Base-by-base conservation (phyloP, 2,329 filamentous ascomycete genomes). In the Lecanicillium sp. region DNA sequence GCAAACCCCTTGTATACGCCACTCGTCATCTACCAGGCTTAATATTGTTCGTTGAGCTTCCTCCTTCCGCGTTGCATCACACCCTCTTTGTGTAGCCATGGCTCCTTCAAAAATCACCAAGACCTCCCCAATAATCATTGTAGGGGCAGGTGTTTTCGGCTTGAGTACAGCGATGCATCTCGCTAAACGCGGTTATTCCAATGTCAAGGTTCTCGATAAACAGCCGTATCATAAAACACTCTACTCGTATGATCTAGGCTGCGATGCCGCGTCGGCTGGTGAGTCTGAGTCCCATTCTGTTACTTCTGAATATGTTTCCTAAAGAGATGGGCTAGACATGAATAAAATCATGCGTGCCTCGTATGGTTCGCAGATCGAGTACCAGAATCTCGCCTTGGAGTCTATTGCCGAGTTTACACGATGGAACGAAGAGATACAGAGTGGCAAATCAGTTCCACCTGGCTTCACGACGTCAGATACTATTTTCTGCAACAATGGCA, bases 181-280 rank as follows among this genome's bases (percentile, higher is more conserved):
- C 9, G 47, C 52, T 4, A 43, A 45, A 12, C 50, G 63, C 10
- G 71, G 69, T 4, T 74, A 72, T 48, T 56, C 15, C 5, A 57
- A 67, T 42, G 56, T 74, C 18, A 71, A 60, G 8, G 59, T 74
- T 10, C 57, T 74, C 25, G 71, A 75, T 47, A 60, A 60, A 44
- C 65, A 72, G 46, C 62, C 14, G 57, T 48, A 69, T 25, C 56
- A 65, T 11, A 39, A 61, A 25, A 54, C 55, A 1, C 49, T 49
- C 0, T 72, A 72, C 37, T 60, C 61, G 6, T 65, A 64, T 38
- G 44, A 54, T 1, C 42, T 52, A 1, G 68, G 68, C 17, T 60
- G 61, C 35, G 65, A 69, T 47, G 59, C 57, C 3, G 66, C 68
- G 0, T 68, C 64, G 4, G 64, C 66, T 38, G 62, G 58, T 61